phyloP scores from a whole-genome alignment of 78 protist species.

The Dictyostelium intermedium region DNA sequence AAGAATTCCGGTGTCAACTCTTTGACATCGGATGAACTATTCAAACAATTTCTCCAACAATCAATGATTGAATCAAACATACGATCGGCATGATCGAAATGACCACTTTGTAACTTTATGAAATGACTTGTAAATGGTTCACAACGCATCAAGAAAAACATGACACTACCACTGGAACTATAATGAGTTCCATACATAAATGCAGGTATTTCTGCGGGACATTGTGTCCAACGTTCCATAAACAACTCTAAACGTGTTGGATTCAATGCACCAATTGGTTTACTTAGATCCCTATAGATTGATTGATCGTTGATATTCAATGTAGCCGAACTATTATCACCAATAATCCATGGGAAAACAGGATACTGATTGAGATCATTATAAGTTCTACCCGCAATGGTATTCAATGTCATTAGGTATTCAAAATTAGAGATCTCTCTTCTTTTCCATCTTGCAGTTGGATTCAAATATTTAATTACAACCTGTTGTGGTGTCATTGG shows the following conservation, averaged over 20 bases:
- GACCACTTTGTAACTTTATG: constrained; percentile 85
- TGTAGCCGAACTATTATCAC: constrained; percentile 76
- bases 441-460: constrained; percentile 76
- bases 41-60: constrained; percentile 93
- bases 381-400: constrained; percentile 87
- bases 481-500: constrained; percentile 39
- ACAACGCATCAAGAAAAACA: constrained; percentile 92
- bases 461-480: constrained; percentile 30
- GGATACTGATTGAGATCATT: constrained; percentile 77
- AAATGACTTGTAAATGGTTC: constrained; percentile 90
- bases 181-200: constrained; percentile 98
- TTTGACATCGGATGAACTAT: constrained; percentile 86
- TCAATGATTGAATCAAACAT: constrained; percentile 92
- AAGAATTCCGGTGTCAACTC: constrained; percentile 97
- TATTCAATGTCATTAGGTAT: constrained; percentile 95
- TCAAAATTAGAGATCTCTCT: constrained; percentile 89
- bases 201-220: constrained; percentile 80
- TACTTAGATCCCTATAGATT: constrained; percentile 90
- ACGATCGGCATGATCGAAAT: constrained; percentile 97
- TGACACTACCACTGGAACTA: constrained; percentile 85
- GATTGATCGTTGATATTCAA: constrained; percentile 78
- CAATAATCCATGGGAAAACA: constrained; percentile 96
- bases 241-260: constrained; percentile 77
- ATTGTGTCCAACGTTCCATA: constrained; percentile 67
- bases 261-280: constrained; percentile 91